phyloP scores from a whole-genome alignment of 2,329 filamentous ascomycete genomes.

The Fusarium pseudograminearum region DNA sequence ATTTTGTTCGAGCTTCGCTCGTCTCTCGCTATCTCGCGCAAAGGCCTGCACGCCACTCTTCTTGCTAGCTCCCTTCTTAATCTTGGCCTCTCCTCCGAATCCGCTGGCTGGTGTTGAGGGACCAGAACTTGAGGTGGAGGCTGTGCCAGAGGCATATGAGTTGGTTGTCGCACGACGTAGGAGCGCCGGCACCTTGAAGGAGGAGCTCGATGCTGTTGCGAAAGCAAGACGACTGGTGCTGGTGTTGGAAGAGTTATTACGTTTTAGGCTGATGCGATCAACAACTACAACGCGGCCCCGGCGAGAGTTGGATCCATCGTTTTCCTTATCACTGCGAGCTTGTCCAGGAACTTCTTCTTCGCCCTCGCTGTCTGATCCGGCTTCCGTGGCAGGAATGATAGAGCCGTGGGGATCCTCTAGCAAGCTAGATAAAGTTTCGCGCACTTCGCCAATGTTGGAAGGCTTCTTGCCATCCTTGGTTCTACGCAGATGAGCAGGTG shows the following conservation, averaged over 20 bases:
- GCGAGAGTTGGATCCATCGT: conserved; percentile 55
- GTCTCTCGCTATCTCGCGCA: conserved; percentile 69
- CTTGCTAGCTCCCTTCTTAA: conserved; percentile 71
- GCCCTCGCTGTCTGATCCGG: conserved; percentile 57
- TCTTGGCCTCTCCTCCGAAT: conserved; percentile 64
- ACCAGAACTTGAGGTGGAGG: conserved; percentile 51
- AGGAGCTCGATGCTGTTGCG: conserved; percentile 56
- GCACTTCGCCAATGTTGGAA: conserved; percentile 81
- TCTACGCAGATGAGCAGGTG: conserved; percentile 71
- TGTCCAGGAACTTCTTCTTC: conserved; percentile 48
- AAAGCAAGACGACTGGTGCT: conserved; percentile 67
- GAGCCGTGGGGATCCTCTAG: conserved; percentile 75
- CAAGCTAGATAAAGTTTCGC: conserved; percentile 84
- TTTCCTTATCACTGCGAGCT: conserved; percentile 63
- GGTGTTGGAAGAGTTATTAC: conserved; percentile 58
- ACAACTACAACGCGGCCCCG: conserved; percentile 64
- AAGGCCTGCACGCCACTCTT: conserved; percentile 71
- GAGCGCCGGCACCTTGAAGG: conserved; percentile 77
- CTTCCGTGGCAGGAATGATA: conserved; percentile 60
- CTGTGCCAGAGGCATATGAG: conserved; percentile 60
- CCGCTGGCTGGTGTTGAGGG: conserved; percentile 53
- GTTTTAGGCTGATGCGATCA: conserved; percentile 79
- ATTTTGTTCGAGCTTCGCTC: conserved; percentile 65
- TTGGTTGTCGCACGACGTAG: conserved; percentile 80
- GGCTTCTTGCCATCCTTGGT: conserved; percentile 75